These are phyloP conservation scores for Kodamaea derodonti DNA, from an alignment of 1,139 yeast species.

Conservation along the genomic window DNA sequence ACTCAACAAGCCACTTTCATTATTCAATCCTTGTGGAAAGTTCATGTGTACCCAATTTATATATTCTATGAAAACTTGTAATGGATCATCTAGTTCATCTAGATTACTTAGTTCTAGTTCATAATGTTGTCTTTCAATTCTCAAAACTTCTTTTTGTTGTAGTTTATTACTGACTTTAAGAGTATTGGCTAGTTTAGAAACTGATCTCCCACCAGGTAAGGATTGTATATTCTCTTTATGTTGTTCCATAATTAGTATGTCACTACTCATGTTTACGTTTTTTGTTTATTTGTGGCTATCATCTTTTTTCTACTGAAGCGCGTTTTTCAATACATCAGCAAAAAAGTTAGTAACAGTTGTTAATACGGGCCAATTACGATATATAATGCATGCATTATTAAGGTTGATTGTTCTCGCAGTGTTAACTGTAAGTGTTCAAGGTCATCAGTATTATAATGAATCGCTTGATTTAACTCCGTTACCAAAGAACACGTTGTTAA, in stretches of 20 bases:
- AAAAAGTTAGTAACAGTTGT: too few relatives aligned
- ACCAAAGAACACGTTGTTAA: conserved; percentile 62
- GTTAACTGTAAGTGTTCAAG: too few relatives aligned
- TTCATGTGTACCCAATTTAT: conserved; percentile 66
- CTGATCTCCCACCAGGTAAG: conserved; percentile 67
- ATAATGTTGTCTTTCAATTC: conserved; percentile 36
- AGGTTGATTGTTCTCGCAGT: too few relatives aligned
- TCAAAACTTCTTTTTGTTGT: conserved; percentile 25
- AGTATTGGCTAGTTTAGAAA: conserved; percentile 48
- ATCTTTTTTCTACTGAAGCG: too few relatives aligned
- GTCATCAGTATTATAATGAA: conserved; percentile 48
- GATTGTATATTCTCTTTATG: conserved; percentile 84
- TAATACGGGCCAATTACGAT: too few relatives aligned
- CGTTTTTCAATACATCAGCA: too few relatives aligned
- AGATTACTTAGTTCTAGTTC: conserved; percentile 43
- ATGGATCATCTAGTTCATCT: conserved; percentile 76
- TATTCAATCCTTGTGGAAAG: conserved; percentile 65
- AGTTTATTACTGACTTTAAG: conserved; percentile 22
- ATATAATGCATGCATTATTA: too few relatives aligned
- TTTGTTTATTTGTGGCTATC: too few relatives aligned
- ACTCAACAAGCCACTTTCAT: conserved; percentile 63
- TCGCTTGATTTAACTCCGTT: conserved; percentile 60
- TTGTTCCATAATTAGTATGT: conserved; percentile 54
- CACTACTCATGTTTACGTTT: too few relatives aligned
- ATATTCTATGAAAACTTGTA: conserved; percentile 68